Base-by-base conservation (phyloP, 1,139 yeast species). In the Pichia sp. region DNA sequence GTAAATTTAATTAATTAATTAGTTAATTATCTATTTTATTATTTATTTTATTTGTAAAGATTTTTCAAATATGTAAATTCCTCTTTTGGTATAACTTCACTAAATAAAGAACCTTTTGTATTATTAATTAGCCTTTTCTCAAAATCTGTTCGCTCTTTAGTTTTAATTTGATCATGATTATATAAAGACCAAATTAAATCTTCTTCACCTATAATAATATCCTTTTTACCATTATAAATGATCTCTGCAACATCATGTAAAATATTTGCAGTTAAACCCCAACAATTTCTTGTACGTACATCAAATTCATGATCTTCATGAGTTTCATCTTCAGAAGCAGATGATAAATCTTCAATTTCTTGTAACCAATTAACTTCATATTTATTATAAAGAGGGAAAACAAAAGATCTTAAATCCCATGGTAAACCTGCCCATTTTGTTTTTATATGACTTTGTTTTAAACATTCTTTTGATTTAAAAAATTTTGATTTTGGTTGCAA, bases 181-280 rank as follows among this genome's bases (percentile, higher is more conserved):
- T 72, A 67, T 21, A 80, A 54, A 26, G 76, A 72, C 60, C 75
- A 68, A 30, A 81, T 78, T 48, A 81, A 60, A 48, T 78, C 83
- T 56, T 82, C 89, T 50, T 81, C 82, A 1, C 87, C 88, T 47
- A 74, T 57, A 46, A 57, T 55, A 47, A 52, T 59, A 48, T 49
- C 52, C 45, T 55, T 56, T 6, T 48, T 53, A 27, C 63, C 65
- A 50, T 64, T 69, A 68, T 70, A 57, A 55, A 71, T 41, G 5
- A 85, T 66, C 41, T 74, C 70, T 5, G 95, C 88, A 27, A 84
- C 61, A 57, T 88, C 96, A 50, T 80, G 83, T 13, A 88, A 61
- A 8, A 88, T 85, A 53, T 85, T 83, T 4, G 96, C 95, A 0
- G 96, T 88, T 35, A 88, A 63, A 0, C 96, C 96, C 96, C 96